Conservation (phyloP, 228 moss, liverwort and hornwort species). For the Sphagnum fallax region DNA sequence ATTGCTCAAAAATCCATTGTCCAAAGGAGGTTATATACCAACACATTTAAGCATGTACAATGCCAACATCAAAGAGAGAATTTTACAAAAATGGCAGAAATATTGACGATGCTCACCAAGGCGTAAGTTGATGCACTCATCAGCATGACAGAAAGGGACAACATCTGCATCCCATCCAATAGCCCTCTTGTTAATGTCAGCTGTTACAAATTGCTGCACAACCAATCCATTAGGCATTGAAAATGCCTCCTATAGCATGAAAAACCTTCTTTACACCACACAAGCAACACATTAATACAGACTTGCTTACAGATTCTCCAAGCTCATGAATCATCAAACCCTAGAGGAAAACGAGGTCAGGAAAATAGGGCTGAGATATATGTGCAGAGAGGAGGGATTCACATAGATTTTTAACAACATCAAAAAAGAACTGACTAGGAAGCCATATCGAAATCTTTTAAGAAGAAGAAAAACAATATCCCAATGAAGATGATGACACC, state of each 20-base stretch:
- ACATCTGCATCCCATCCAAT: constrained; percentile 27
- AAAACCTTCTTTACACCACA: background rate
- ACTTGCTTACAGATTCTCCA: background rate
- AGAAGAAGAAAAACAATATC: background rate
- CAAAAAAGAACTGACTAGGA: background rate
- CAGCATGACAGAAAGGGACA: constrained; percentile 55
- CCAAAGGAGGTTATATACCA: background rate
- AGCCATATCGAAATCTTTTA: background rate
- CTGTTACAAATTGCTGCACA: background rate
- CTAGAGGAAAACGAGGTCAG: background rate
- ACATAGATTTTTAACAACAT: background rate
- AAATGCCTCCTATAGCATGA: background rate
- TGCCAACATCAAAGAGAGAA: background rate
- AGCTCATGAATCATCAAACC: background rate
- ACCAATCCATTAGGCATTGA: background rate
- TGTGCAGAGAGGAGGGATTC: background rate
- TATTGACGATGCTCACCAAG: constrained; percentile 41
- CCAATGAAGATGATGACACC: background rate
- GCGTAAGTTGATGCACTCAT: constrained; percentile 66
- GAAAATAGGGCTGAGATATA: background rate
- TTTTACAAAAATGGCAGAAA: background rate
- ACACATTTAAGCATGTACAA: background rate
- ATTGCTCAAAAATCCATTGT: background rate
- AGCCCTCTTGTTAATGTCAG: background rate
- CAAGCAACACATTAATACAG: background rate